These are phyloP conservation scores for Fusarium xylarioides DNA, from an alignment of 2,329 filamentous ascomycete genomes.

Conservation along the genomic window DNA sequence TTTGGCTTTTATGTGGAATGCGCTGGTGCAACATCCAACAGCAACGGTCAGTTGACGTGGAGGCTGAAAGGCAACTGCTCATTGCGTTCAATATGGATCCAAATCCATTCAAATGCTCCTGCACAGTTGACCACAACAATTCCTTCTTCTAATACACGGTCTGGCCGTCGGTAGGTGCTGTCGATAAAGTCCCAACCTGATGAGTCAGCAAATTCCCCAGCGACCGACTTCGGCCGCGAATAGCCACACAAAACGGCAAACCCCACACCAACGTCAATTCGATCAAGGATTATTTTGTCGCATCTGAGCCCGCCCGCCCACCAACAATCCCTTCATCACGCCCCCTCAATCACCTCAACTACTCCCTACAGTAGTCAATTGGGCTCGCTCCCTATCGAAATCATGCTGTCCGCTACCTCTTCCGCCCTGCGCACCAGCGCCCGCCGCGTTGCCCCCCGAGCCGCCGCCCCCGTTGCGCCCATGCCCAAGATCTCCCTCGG, in stretches of 20 bases:
- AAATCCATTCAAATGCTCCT: fast-evolving
- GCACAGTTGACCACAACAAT: background rate
- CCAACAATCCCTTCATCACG: background rate
- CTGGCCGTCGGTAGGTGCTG: no score
- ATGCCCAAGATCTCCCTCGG: slow-evolving; percentile 1
- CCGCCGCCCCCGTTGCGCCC: slow-evolving; percentile 31
- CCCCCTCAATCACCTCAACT: background rate
- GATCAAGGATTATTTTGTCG: slow-evolving; percentile 11
- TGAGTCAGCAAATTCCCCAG: background rate
- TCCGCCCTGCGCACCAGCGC: slow-evolving; percentile 22
- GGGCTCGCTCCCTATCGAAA: background rate
- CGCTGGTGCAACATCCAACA: no score
- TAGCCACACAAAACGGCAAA: background rate
- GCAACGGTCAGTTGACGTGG: background rate
- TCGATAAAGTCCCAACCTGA: background rate
- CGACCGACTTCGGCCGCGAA: slow-evolving; percentile 8
- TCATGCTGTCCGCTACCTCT: slow-evolving; percentile 29
- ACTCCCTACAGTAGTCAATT: slow-evolving; percentile 17
- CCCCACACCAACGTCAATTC: slow-evolving; percentile 4
- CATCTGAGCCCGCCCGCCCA: background rate
- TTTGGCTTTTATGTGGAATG: background rate
- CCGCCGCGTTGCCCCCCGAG: slow-evolving; percentile 7
- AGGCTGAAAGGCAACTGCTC: no score
- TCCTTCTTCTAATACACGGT: no score
- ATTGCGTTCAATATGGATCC: background rate